Conservation (phyloP, 2,329 filamentous ascomycete genomes). For the Sporothrix dimorphospora region DNA sequence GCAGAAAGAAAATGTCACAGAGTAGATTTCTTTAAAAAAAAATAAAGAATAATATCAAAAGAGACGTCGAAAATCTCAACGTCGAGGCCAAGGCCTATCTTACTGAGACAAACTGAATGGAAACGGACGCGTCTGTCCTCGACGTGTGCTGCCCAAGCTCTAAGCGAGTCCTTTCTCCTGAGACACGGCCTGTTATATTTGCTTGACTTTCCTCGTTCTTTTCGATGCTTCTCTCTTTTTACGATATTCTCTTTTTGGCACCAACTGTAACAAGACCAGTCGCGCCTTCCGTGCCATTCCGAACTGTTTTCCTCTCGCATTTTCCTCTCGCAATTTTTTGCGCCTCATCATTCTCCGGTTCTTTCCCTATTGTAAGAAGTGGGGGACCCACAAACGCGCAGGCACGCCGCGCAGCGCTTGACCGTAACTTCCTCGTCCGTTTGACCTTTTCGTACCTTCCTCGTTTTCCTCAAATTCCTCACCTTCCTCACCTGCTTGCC, state of each 20-base stretch:
- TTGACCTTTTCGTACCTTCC: not conserved
- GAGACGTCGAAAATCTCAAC: no score
- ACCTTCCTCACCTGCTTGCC: not conserved
- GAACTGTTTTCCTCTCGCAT: not conserved
- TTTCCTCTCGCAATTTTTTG: constrained; percentile 1
- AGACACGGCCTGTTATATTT: not conserved
- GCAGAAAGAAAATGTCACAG: not conserved
- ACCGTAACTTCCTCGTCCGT: not conserved
- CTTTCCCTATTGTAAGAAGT: not conserved
- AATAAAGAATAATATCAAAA: no score
- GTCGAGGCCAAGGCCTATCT: no score
- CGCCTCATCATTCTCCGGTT: not conserved
- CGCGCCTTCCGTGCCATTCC: not conserved
- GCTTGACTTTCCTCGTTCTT: not conserved
- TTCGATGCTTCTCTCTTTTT: not conserved
- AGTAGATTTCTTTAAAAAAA: not conserved
- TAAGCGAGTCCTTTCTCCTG: not conserved
- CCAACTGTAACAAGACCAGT: not conserved
- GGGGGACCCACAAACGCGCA: constrained; percentile 2
- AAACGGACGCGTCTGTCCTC: not conserved
- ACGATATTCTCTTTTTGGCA: not conserved
- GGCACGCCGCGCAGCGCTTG: not conserved
- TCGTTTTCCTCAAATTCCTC: not conserved
- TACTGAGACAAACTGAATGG: not conserved
- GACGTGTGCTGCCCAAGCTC: not conserved